Base-by-base conservation (phyloP, 1,284 basidiomycete species). In the Ceratobasidium theobromae region DNA sequence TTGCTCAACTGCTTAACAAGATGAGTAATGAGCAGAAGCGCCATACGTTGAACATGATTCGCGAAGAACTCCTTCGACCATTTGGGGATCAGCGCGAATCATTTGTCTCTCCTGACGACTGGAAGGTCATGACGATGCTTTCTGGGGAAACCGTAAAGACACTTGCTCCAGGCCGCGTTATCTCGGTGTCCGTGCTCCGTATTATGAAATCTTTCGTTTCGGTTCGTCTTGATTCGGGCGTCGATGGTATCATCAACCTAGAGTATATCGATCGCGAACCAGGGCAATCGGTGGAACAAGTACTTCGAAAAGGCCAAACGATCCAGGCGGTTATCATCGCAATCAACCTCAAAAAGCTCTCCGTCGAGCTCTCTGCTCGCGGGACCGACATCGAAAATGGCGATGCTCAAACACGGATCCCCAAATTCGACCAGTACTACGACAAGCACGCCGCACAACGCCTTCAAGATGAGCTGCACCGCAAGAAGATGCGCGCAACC, bases 101-200 rank as follows among this genome's bases (percentile, higher is more conserved):
- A 46, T 98, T 95, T 81, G 76, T 78, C 18, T 73, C 84, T 21
- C 90, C 95, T 1, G 78, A 77, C 14, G 78, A 85, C 9, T 91
- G 89, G 86, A 91, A 98, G 69, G 84, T 97, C 23, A 78, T 99
- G 72, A 95, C 92, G 4, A 97, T 97, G 93, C 84, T 99, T 67
- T 96, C 93, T 21, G 95, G 96, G 30, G 96, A 99, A 79, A 95
- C 93, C 1, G 76, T 80, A 54, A 81, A 85, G 51, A 96, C 94
- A 2, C 81, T 99, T 60, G 83, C 84, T 52, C 78, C 84, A 52
- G 93, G 94, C 60, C 81, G 93, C 51, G 88, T 96, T 69, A 86
- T 99, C 57, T 91, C 95, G 1, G 94, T 89, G 32, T 80, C 84
- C 18, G 87, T 95, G 33, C 76, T 83, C 33, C 84, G 88, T 32